A percentile compares a stretch with the other conserved stretches of the same genome.
These are phyloP conservation scores for Nakazawaea sp. DNA, from an alignment of 805 yeast genomes.

Conservation along the genomic window DNA sequence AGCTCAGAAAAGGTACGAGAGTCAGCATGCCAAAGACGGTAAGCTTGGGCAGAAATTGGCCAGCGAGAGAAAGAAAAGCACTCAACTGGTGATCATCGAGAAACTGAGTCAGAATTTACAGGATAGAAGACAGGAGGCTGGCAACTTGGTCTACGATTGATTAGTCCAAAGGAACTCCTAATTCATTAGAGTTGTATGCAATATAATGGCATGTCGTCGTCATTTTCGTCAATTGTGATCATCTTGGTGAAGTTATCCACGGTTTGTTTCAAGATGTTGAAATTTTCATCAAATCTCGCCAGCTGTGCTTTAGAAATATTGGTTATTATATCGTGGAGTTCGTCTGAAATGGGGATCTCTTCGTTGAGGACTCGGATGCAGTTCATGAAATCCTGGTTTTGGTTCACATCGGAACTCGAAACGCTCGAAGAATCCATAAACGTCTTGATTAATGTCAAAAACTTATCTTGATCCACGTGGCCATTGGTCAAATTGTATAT, in stretches of 20 bases:
- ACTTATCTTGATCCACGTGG: conserved; percentile 1
- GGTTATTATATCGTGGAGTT: neutral
- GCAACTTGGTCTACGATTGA: conserved; percentile 1
- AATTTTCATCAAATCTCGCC: too few relatives aligned
- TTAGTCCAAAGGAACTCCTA: too few relatives aligned
- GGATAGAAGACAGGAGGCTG: neutral
- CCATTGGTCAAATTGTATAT: conserved; percentile 1
- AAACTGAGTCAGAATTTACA: neutral
- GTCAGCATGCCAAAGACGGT: conserved; percentile 6
- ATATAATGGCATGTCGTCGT: too few relatives aligned
- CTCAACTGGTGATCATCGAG: conserved; percentile 3
- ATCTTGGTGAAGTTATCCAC: too few relatives aligned
- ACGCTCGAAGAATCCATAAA: neutral
- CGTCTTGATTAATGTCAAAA: neutral
- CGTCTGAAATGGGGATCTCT: neutral
- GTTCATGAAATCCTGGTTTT: neutral
- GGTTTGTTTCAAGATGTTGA: too few relatives aligned
- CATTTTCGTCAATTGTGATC: too few relatives aligned
- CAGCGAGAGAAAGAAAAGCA: conserved; percentile 2
- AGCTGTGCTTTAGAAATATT: neutral
- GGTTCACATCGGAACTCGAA: neutral
- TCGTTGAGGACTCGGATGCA: conserved; percentile 1
- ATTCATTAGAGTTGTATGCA: too few relatives aligned
- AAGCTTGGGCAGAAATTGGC: conserved; percentile 8
- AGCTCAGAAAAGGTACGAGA: conserved; percentile 5